Evolutionary conservation across 306 rosid species (phyloP).

Genomic region (Acacia acuminata): DNA sequence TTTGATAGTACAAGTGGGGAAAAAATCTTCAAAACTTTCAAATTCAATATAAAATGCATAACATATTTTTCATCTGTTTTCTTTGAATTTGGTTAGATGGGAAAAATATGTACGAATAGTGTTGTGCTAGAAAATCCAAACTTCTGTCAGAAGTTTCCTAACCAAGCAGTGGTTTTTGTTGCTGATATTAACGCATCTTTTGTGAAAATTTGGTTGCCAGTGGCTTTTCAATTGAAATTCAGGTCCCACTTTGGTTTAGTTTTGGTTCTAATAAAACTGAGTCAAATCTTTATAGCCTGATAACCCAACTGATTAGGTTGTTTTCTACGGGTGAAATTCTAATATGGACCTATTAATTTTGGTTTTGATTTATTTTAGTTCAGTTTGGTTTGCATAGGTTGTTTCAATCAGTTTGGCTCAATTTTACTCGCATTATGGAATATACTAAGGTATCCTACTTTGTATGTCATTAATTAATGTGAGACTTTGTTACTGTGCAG

Average conservation of each 20-base stretch:
- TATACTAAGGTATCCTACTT: neutral
- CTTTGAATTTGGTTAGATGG: neutral
- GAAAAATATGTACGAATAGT: neutral
- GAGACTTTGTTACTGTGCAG: conserved; percentile 27
- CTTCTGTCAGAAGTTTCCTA: neutral
- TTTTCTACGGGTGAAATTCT: neutral
- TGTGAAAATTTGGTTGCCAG: neutral
- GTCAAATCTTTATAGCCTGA: neutral
- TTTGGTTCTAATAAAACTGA: neutral
- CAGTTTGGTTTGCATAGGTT: neutral
- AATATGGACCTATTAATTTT: neutral
- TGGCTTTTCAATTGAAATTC: neutral
- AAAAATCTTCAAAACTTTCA: neutral
- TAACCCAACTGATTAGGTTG: neutral
- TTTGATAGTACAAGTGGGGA: neutral
- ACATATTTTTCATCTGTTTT: neutral
- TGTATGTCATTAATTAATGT: neutral
- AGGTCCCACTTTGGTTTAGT: neutral
- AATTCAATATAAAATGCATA: neutral
- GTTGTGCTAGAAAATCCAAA: neutral
- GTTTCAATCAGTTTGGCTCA: no score
- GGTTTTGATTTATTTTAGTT: neutral
- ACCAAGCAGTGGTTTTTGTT: neutral
- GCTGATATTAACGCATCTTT: neutral
- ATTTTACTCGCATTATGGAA: neutral